Conservation (phyloP, 768 basidiomycete species). For the Russula abietina region DNA sequence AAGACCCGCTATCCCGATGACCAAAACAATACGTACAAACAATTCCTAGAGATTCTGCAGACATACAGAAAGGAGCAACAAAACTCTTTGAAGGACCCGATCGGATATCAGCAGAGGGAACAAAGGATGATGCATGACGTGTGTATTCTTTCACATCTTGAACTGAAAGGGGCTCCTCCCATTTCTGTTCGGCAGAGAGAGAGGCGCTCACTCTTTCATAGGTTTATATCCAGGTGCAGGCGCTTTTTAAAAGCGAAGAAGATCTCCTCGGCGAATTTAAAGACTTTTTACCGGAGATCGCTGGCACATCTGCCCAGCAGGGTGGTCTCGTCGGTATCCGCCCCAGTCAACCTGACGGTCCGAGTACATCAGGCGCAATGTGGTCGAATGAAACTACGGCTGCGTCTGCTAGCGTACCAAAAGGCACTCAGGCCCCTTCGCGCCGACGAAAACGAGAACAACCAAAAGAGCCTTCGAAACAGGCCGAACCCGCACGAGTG, state of each 20-base stretch:
- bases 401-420: constrained; percentile 4
- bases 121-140: constrained; percentile 68
- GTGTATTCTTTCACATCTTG: constrained; percentile 30
- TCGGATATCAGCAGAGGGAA: constrained; percentile 25
- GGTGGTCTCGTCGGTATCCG: constrained; percentile 43
- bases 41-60: constrained; percentile 83
- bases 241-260: constrained; percentile 73
- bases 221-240: constrained; percentile 75
- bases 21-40: constrained; percentile 80
- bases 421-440: constrained; percentile 22
- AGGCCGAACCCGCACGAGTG: constrained; percentile 12
- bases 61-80: constrained; percentile 73
- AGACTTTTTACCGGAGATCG: constrained; percentile 67
- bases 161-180: not conserved
- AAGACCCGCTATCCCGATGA: constrained; percentile 86
- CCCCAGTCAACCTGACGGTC: constrained; percentile 41
- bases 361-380: constrained; percentile 30
- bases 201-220: constrained; percentile 41
- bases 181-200: not conserved
- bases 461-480: constrained; percentile 43
- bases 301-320: constrained; percentile 38
- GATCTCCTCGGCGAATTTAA: constrained; percentile 79
- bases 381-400: constrained; percentile 24
- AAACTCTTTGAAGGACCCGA: constrained; percentile 37
- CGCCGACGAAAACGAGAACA: constrained; percentile 48